These are phyloP conservation scores for Rhizophagus sp. DNA, from an alignment of 192 early-diverging fungal species.

Conservation along the genomic window DNA sequence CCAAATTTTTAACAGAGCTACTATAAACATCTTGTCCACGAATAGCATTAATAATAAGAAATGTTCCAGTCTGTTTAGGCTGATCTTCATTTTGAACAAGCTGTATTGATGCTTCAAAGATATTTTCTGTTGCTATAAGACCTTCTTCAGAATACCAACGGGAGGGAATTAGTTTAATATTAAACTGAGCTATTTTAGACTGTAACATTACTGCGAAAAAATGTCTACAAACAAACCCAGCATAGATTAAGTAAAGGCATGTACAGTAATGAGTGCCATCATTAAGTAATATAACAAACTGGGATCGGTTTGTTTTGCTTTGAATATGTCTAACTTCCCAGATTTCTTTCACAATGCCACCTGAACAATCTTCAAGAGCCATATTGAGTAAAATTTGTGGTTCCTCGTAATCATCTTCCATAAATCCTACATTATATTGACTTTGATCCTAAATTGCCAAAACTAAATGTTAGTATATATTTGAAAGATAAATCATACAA, in stretches of 20 bases:
- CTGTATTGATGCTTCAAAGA: background rate
- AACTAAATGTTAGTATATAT: too few species aligned
- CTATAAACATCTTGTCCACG: background rate
- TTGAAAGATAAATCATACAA: too few species aligned
- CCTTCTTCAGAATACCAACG: background rate
- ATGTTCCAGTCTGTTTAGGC: fast-evolving
- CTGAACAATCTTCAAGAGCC: background rate
- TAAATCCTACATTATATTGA: too few species aligned
- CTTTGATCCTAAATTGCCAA: too few species aligned
- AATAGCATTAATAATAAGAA: background rate
- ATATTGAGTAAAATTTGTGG: too few species aligned
- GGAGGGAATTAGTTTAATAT: background rate
- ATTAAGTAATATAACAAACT: background rate
- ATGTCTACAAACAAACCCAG: background rate
- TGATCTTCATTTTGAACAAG: background rate
- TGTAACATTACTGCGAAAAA: background rate
- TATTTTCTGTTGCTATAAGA: background rate
- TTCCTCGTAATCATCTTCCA: too few species aligned
- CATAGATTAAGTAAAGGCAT: background rate
- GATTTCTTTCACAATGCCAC: background rate
- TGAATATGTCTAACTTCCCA: background rate
- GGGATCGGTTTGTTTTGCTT: background rate
- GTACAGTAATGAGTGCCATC: background rate
- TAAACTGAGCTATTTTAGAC: background rate
- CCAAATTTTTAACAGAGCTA: background rate